phyloP scores from a whole-genome alignment of 257 asterid genomes.

The Parsonsia alboflavescens region DNA sequence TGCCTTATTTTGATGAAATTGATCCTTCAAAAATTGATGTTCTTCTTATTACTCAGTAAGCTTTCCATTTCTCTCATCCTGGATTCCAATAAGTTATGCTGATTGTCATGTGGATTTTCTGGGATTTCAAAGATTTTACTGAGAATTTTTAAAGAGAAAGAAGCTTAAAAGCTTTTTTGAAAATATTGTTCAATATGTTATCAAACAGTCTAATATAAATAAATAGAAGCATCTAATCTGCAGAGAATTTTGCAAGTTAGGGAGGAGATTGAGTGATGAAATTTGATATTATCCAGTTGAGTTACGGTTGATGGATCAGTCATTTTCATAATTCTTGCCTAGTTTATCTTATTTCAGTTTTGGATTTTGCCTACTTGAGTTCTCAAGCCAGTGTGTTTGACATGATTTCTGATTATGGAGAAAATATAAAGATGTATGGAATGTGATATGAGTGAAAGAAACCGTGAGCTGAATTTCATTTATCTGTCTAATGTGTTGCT shows the following conservation, averaged over 20 bases:
- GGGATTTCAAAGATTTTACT: not conserved
- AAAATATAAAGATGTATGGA: not conserved
- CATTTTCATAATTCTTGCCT: not conserved
- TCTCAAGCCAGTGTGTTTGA: not conserved
- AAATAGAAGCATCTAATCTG: not conserved
- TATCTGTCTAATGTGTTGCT: not conserved
- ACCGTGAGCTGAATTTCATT: not conserved
- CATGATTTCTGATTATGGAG: not conserved
- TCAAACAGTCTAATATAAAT: not conserved
- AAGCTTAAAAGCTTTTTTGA: not conserved
- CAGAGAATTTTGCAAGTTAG: no score
- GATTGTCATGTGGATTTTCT: not conserved
- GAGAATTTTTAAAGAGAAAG: not conserved
- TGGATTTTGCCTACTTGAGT: not conserved
- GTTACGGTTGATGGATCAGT: not conserved
- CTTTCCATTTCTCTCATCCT: not conserved
- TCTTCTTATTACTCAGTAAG: slow-evolving; percentile 91
- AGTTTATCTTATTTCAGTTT: not conserved
- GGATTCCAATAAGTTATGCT: not conserved
- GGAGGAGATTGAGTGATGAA: no score
- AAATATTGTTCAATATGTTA: not conserved
- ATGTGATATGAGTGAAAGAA: not conserved
- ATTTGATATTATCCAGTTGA: not conserved
- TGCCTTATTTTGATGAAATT: slow-evolving; percentile 96
- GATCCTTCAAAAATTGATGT: slow-evolving; percentile 82